These are phyloP conservation scores for Cryptosporidium sp. DNA, from an alignment of 169 alveolate genomes.

Conservation along the genomic window DNA sequence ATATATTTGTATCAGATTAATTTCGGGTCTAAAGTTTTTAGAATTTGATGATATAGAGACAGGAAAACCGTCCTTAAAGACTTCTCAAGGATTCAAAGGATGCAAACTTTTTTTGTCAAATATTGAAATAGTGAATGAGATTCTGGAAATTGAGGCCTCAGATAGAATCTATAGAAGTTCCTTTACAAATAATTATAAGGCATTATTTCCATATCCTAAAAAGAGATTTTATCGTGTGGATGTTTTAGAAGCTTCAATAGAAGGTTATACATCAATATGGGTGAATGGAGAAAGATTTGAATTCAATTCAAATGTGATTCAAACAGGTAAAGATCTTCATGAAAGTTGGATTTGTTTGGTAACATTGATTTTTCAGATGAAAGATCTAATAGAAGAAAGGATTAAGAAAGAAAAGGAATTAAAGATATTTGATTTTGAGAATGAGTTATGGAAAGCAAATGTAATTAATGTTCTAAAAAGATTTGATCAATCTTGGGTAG, in stretches of 20 bases:
- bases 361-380: constrained; percentile 37
- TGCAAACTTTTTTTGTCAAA: constrained; percentile 61
- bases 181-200: constrained; percentile 53
- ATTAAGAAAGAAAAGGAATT: constrained; percentile 10
- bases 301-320: constrained; percentile 37
- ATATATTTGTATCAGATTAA: constrained; percentile 42
- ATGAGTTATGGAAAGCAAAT: constrained; percentile 48
- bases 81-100: constrained; percentile 56
- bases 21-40: constrained; percentile 39
- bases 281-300: constrained; percentile 71
- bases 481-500: constrained; percentile 56
- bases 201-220: constrained; percentile 44
- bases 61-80: constrained; percentile 63
- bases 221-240: constrained; percentile 68
- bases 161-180: constrained; percentile 26
- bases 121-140: constrained; percentile 52
- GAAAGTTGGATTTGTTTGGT: constrained; percentile 56
- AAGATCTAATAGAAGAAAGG: constrained; percentile 25
- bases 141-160: constrained; percentile 23
- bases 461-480: constrained; percentile 10
- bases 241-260: constrained; percentile 72
- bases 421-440: constrained; percentile 29
- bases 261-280: constrained; percentile 73
- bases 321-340: constrained; percentile 30
- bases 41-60: constrained; percentile 66